Evolutionary conservation across 306 rosid species (phyloP).

Genomic region (Corylus heterophylla): DNA sequence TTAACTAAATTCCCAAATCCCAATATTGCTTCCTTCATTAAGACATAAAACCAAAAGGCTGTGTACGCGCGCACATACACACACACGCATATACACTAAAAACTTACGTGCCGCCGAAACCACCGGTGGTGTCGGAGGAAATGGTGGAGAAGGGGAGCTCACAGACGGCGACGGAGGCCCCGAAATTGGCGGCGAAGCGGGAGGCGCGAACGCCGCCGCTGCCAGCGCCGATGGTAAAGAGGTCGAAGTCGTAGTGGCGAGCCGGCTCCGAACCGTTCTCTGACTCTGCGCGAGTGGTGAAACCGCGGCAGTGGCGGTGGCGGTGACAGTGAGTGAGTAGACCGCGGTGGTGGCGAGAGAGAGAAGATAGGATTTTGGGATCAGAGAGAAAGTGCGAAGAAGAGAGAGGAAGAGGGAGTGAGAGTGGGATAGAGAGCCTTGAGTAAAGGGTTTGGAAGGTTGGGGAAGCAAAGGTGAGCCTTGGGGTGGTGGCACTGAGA

Average conservation of each 20-base stretch:
- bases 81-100: not conserved
- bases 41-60: not conserved
- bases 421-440: conserved; percentile 18
- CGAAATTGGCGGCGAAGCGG: conserved; percentile 71
- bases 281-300: conserved; percentile 47
- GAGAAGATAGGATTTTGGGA: conserved; percentile 26
- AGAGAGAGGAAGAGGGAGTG: conserved; percentile 23
- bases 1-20: not conserved
- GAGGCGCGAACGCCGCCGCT: conserved; percentile 97
- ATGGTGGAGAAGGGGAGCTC: conserved; percentile 94
- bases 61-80: not conserved
- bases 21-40: not conserved
- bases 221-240: conserved; percentile 92
- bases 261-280: conserved; percentile 48
- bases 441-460: conserved; percentile 38
- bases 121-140: conserved; percentile 84
- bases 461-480: conserved; percentile 38
- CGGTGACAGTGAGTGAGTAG: conserved; percentile 24
- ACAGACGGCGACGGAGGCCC: conserved; percentile 80
- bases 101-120: conserved; percentile 95
- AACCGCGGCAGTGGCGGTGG: conserved; percentile 18
- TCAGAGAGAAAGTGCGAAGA: conserved; percentile 24
- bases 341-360: conserved; percentile 6
- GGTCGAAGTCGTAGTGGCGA: conserved; percentile 75
- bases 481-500: conserved; percentile 33